These are phyloP conservation scores for Silybum marianum DNA, from an alignment of 129 eudicot species.

Conservation along the genomic window DNA sequence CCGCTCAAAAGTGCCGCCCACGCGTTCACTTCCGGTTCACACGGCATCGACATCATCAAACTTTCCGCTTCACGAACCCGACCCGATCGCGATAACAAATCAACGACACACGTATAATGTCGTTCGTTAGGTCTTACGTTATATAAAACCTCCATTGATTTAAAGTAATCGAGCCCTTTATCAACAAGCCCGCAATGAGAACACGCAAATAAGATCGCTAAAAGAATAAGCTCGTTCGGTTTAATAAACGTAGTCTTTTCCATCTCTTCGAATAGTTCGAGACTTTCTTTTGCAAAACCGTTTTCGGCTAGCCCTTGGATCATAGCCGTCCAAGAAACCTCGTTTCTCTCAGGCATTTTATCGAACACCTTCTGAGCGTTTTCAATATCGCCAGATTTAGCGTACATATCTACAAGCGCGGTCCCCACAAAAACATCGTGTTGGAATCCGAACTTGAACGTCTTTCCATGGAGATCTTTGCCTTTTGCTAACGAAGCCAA, in stretches of 20 bases:
- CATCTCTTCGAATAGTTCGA: constrained; percentile 57
- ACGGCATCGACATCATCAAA: constrained; percentile 54
- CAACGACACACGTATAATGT: constrained; percentile 65
- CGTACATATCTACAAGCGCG: constrained; percentile 69
- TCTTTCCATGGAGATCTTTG: constrained; percentile 53
- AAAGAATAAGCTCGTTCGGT: constrained; percentile 65
- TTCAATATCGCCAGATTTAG: constrained; percentile 63
- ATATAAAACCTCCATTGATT: constrained; percentile 54
- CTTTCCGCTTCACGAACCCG: constrained; percentile 61
- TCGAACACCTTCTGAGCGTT: constrained; percentile 46
- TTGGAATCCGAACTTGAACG: constrained; percentile 52
- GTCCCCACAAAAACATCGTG: constrained; percentile 53
- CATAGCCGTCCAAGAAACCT: constrained; percentile 83
- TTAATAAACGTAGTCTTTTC: constrained; percentile 24
- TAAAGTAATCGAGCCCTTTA: constrained; percentile 57
- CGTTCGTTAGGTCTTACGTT: constrained; percentile 52
- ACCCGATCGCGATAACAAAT: constrained; percentile 69
- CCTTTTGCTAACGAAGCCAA: constrained; percentile 60
- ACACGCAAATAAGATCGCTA: constrained; percentile 69
- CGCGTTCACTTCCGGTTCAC: constrained; percentile 54
- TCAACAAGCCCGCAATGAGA: constrained; percentile 77
- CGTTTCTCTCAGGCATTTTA: constrained; percentile 45
- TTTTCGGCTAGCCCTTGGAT: constrained; percentile 80
- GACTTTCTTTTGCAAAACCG: constrained; percentile 61
- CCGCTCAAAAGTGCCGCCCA: constrained; percentile 80